phyloP scores from a whole-genome alignment of 2,329 filamentous ascomycete species.

The Calonectria hongkongensis region DNA sequence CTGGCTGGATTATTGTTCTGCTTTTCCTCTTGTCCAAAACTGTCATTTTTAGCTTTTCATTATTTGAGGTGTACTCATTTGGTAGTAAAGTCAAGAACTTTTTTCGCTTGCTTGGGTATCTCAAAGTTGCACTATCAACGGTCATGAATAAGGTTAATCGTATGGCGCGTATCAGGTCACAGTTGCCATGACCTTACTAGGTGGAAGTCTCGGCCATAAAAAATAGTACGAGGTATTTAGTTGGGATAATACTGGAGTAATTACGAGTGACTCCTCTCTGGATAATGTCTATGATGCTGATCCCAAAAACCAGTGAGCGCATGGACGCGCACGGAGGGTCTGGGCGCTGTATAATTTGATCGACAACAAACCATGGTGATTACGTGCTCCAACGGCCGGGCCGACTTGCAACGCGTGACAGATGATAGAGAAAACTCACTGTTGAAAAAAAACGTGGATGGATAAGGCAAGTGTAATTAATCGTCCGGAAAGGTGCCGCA shows the following conservation, averaged over 20 bases:
- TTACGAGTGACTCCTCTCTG: no score
- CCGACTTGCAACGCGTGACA: neutral
- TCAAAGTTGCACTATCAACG: no score
- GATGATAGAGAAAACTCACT: neutral
- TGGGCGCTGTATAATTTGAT: neutral
- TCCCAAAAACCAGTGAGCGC: neutral
- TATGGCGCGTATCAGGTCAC: no score
- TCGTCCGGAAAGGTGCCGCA: neutral
- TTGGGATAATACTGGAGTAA: no score
- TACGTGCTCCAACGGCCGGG: neutral
- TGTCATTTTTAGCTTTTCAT: no score
- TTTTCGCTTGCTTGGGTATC: no score
- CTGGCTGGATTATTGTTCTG: no score
- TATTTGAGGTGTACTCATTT: no score
- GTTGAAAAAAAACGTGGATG: neutral
- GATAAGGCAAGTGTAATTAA: neutral
- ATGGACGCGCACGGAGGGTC: constrained; percentile 13
- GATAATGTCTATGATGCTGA: neutral
- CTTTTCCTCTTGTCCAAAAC: no score
- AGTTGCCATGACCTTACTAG: neutral
- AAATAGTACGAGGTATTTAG: neutral
- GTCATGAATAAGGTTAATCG: no score
- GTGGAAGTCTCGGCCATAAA: neutral
- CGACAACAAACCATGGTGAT: neutral
- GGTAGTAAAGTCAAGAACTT: no score